Conservation (phyloP, 495 filamentous ascomycete species). For the Penicillium taxi region DNA sequence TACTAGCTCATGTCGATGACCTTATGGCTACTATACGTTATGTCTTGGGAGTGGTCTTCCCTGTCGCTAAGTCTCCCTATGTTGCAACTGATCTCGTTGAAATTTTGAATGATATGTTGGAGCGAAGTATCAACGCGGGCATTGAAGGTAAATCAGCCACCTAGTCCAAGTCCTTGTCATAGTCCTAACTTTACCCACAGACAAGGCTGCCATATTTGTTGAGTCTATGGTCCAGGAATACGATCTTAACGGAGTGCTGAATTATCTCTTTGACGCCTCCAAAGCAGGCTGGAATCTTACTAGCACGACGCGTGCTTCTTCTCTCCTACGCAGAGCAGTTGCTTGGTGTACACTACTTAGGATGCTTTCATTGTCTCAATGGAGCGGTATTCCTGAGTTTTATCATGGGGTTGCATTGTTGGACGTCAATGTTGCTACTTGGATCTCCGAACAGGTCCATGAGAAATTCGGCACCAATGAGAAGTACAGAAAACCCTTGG, state of each 20-base stretch:
- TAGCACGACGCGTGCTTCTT: slow-evolving; percentile 30
- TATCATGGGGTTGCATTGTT: slow-evolving; percentile 20
- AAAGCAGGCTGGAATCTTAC: slow-evolving; percentile 24
- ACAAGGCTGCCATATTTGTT: slow-evolving; percentile 15
- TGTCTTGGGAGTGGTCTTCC: slow-evolving; percentile 22
- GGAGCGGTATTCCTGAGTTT: slow-evolving; percentile 16
- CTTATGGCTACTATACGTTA: slow-evolving; percentile 21
- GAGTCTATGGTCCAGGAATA: slow-evolving; percentile 21
- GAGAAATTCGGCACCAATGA: slow-evolving; percentile 17
- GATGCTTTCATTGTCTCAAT: slow-evolving; percentile 14
- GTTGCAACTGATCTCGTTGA: slow-evolving; percentile 35
- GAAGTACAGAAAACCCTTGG: slow-evolving; percentile 16
- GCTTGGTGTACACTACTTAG: slow-evolving; percentile 29
- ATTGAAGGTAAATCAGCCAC: slow-evolving; percentile 23
- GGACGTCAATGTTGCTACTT: slow-evolving; percentile 34
- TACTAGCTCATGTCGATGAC: slow-evolving; percentile 23
- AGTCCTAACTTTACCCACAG: slow-evolving; percentile 7
- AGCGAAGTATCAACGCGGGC: slow-evolving; percentile 25
- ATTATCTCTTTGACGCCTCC: slow-evolving; percentile 24
- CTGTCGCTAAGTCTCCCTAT: slow-evolving; percentile 30
- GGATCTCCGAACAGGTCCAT: slow-evolving; percentile 30
- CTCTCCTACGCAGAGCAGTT: slow-evolving; percentile 33
- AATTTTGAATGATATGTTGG: slow-evolving; percentile 32
- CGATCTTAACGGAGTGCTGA: slow-evolving; percentile 21
- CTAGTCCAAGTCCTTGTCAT: background rate